phyloP scores from a whole-genome alignment of 164 flowering plant species.

The Brasenia schreberi region DNA sequence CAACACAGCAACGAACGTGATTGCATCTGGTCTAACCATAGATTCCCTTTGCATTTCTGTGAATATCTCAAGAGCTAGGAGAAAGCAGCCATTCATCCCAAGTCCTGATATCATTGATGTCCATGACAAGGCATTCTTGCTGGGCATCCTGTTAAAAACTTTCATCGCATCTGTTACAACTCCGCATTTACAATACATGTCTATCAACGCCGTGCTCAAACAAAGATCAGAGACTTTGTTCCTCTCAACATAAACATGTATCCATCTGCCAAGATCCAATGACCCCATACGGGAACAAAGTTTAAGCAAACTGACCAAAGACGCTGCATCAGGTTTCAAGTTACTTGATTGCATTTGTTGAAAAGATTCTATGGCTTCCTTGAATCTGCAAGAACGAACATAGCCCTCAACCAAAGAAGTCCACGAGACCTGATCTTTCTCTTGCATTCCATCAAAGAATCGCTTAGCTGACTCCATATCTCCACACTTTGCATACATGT shows the following conservation, averaged over 20 bases:
- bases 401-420: constrained; percentile 4
- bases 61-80: constrained; percentile 6
- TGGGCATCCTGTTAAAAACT: constrained; percentile 2
- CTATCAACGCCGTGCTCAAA: constrained; percentile 4
- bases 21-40: constrained; percentile 5
- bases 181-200: constrained; percentile 12
- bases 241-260: constrained; percentile 10
- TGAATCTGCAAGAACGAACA: constrained; percentile 3
- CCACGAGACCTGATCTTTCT: constrained; percentile 8
- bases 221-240: constrained; percentile 1
- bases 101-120: constrained; percentile 9
- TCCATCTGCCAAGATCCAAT: constrained; percentile 10
- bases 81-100: constrained; percentile 5
- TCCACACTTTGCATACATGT: constrained; percentile 6
- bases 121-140: constrained; percentile 9
- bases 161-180: constrained; percentile 5
- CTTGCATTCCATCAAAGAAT: constrained; percentile 8
- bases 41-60: constrained; percentile 6
- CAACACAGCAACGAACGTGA: constrained; percentile 9
- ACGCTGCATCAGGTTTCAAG: constrained; percentile 4
- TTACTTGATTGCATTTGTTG: constrained; percentile 6
- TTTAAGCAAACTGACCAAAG: constrained; percentile 6
- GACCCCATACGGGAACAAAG: constrained; percentile 5
- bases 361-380: constrained; percentile 8
- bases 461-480: constrained; percentile 5